Conservation (phyloP, 1,284 basidiomycete species). For the Rhodotorula sp. region DNA sequence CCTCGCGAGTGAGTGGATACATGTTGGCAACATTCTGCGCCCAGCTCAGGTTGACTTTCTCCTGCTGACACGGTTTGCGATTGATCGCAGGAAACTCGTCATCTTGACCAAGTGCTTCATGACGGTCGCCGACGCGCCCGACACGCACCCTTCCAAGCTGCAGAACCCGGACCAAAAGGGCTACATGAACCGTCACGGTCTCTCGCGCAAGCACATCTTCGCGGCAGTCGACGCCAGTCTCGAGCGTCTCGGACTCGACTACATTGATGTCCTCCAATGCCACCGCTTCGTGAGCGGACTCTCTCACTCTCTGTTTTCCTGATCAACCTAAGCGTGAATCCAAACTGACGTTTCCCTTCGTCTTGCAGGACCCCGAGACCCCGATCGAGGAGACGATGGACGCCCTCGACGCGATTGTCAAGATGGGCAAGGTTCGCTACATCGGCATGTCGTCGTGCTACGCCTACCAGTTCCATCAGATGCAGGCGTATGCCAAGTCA, state of each 20-base stretch:
- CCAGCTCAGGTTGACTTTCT: no score
- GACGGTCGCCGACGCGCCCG: conserved; percentile 25
- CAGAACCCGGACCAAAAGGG: conserved; percentile 28
- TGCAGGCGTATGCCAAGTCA: conserved; percentile 61
- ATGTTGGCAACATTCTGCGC: no score
- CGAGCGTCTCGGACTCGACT: conserved; percentile 44
- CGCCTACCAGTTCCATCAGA: conserved; percentile 54
- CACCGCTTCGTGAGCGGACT: conserved; percentile 57
- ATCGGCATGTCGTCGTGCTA: conserved; percentile 61
- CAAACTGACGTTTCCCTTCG: no score
- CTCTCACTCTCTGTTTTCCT: no score
- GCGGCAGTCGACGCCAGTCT: conserved; percentile 41
- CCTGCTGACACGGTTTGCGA: background rate
- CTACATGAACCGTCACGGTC: conserved; percentile 45
- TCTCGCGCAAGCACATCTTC: conserved; percentile 46
- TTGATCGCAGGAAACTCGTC: conserved; percentile 60
- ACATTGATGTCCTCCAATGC: conserved; percentile 61
- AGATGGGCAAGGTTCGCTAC: conserved; percentile 62
- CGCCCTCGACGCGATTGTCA: conserved; percentile 60
- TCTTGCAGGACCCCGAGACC: conserved; percentile 54
- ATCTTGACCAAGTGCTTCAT: conserved; percentile 65
- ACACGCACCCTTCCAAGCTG: conserved; percentile 24
- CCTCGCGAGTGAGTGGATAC: conserved; percentile 57
- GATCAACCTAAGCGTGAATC: no score
- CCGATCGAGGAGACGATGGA: conserved; percentile 62